A percentile compares a stretch with the other conserved stretches of the same genome.
Conservation (phyloP, 306 rosid species). For the Prunus davidiana region DNA sequence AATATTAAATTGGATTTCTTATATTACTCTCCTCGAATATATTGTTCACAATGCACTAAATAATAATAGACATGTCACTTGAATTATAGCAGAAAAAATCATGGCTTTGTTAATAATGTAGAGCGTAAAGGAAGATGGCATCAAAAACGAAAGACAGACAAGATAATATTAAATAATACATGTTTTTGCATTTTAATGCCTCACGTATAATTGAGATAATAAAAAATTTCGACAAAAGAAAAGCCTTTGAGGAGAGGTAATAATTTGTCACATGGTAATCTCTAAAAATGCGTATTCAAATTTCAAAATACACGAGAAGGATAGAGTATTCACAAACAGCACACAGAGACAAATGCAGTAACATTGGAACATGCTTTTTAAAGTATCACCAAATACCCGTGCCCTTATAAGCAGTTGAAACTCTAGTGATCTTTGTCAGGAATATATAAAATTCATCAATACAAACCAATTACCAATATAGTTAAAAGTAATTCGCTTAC, state of each 20-base stretch:
- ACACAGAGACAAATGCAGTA: background rate
- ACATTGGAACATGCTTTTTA: background rate
- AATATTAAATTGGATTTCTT: background rate
- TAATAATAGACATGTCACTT: background rate
- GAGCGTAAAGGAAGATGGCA: background rate
- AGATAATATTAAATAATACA: background rate
- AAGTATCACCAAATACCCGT: background rate
- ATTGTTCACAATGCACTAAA: background rate
- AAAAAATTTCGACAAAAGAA: background rate
- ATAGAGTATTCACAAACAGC: background rate
- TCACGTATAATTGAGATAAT: background rate
- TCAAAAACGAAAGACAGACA: background rate
- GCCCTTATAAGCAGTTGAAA: background rate
- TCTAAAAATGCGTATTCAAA: background rate
- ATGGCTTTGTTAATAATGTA: background rate
- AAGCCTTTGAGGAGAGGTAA: background rate
- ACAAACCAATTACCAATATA: constrained; percentile 5
- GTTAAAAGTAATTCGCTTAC: constrained; percentile 39
- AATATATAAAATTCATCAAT: background rate
- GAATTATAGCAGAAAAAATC: background rate
- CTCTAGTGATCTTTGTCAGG: background rate
- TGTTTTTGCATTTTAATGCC: background rate
- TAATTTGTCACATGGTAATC: background rate
- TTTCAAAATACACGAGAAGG: background rate
- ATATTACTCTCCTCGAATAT: background rate